Conservation (phyloP, 371 early-diverging fungal genomes). For the Batkoa obscura region DNA sequence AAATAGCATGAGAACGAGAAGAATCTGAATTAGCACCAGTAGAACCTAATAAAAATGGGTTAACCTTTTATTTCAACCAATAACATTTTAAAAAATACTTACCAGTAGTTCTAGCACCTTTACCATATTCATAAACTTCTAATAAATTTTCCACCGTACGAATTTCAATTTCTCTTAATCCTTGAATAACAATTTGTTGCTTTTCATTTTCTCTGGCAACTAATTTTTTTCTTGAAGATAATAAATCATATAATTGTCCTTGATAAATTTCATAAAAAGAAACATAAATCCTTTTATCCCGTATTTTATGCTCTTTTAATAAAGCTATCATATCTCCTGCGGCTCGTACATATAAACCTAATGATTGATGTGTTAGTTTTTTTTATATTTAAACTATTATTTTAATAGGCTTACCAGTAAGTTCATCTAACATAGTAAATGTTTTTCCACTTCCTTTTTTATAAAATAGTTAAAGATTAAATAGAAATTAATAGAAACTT, state of each 20-base stretch:
- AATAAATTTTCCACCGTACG: slow-evolving; percentile 52
- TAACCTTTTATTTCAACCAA: no score
- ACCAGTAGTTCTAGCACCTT: slow-evolving; percentile 71
- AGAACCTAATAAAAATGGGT: slow-evolving; percentile 22
- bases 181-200: slow-evolving; percentile 72
- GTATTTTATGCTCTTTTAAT: slow-evolving; percentile 42
- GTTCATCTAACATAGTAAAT: slow-evolving; percentile 87
- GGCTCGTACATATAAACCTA: slow-evolving; percentile 82
- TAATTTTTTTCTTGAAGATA: slow-evolving; percentile 69
- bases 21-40: slow-evolving; percentile 94
- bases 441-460: slow-evolving; percentile 82
- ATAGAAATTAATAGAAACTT: no score
- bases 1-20: slow-evolving; percentile 94
- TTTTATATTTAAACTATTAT: slow-evolving; percentile 6
- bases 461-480: background rate
- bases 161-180: slow-evolving; percentile 64
- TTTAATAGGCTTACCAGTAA: slow-evolving; percentile 20
- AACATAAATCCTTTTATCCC: slow-evolving; percentile 57
- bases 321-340: slow-evolving; percentile 72
- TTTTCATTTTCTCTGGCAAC: slow-evolving; percentile 91
- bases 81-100: no score
- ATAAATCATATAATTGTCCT: slow-evolving; percentile 83
- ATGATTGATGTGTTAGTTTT: no score
- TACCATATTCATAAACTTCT: slow-evolving; percentile 83
- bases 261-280: slow-evolving; percentile 96